Evolutionary conservation across 768 basidiomycete genomes (phyloP).

Genomic region (Auriscalpium orientale): DNA sequence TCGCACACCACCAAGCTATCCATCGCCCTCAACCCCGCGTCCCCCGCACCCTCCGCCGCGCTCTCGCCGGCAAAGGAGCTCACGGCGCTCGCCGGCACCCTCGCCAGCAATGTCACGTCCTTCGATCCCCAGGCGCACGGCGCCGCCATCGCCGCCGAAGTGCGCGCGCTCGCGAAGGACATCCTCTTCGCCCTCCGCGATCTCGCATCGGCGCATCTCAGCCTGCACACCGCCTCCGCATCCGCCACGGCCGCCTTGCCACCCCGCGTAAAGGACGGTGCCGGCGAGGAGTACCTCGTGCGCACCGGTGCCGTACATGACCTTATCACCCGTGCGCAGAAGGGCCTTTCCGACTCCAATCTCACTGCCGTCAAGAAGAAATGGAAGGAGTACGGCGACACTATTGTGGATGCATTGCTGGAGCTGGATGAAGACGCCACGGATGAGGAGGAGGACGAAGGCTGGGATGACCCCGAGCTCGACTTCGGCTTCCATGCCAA

Average conservation of each 20-base stretch:
- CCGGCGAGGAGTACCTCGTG: conserved; percentile 44
- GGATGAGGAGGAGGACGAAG: not conserved
- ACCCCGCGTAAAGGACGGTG: not conserved
- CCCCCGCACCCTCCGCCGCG: conserved; percentile 29
- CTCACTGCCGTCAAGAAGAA: conserved; percentile 15
- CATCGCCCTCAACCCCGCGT: conserved; percentile 52
- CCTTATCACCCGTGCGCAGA: conserved; percentile 43
- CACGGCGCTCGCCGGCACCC: conserved; percentile 2
- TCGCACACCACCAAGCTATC: conserved; percentile 52
- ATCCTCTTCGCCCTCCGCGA: conserved; percentile 11
- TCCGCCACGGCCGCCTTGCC: conserved; percentile 8
- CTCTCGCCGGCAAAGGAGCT: conserved; percentile 9
- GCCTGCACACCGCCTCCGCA: not conserved
- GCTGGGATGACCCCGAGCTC: conserved; percentile 12
- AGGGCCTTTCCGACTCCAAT: conserved; percentile 16
- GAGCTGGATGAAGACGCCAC: conserved; percentile 2
- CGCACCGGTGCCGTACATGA: conserved; percentile 56
- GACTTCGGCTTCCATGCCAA: not conserved
- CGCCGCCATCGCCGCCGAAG: conserved; percentile 15
- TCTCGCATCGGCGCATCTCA: conserved; percentile 8
- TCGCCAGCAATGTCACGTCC: conserved; percentile 10
- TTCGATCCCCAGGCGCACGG: conserved; percentile 13
- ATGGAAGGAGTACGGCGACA: conserved; percentile 14
- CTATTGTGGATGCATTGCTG: conserved; percentile 6
- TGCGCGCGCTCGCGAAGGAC: conserved; percentile 6